Conservation (phyloP, 257 asterid species). For the Sherardia arvensis region DNA sequence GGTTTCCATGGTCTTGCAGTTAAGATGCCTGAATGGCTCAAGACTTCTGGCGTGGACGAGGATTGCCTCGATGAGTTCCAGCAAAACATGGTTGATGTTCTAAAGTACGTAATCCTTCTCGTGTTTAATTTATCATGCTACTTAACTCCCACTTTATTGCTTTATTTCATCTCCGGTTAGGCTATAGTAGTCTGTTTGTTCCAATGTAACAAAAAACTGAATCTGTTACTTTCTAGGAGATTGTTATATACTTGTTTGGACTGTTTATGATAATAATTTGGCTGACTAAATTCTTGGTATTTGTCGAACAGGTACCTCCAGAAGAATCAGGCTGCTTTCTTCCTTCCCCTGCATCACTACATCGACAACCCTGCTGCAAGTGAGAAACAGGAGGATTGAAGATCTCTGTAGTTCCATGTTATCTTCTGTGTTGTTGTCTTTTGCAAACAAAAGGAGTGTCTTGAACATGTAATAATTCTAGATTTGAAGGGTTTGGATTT, state of each 20-base stretch:
- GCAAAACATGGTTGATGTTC: slow-evolving; percentile 38
- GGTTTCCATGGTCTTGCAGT: slow-evolving; percentile 33
- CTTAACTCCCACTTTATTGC: neutral
- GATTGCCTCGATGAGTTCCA: slow-evolving; percentile 37
- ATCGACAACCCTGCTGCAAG: slow-evolving; percentile 11
- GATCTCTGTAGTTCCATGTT: neutral
- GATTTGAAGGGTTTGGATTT: neutral
- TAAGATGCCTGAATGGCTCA: slow-evolving; percentile 60
- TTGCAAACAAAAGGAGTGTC: neutral
- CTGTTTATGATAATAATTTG: neutral
- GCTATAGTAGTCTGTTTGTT: neutral
- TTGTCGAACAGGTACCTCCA: slow-evolving; percentile 41
- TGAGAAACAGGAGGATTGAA: slow-evolving; percentile 8
- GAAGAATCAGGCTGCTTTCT: slow-evolving; percentile 35
- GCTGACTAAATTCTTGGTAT: neutral
- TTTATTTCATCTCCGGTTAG: neutral
- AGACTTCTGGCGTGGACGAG: slow-evolving; percentile 32
- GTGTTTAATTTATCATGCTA: neutral
- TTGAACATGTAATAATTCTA: slow-evolving; percentile 1
- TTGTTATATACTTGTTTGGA: neutral
- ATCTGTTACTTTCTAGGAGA: neutral
- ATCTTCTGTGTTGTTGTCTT: neutral
- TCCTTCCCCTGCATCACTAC: slow-evolving; percentile 21
- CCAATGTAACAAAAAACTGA: neutral
- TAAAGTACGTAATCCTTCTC: slow-evolving; percentile 34